Evolutionary conservation across 129 eudicot genomes (phyloP).

Genomic region (Pseudognaphalium luteoalbum): DNA sequence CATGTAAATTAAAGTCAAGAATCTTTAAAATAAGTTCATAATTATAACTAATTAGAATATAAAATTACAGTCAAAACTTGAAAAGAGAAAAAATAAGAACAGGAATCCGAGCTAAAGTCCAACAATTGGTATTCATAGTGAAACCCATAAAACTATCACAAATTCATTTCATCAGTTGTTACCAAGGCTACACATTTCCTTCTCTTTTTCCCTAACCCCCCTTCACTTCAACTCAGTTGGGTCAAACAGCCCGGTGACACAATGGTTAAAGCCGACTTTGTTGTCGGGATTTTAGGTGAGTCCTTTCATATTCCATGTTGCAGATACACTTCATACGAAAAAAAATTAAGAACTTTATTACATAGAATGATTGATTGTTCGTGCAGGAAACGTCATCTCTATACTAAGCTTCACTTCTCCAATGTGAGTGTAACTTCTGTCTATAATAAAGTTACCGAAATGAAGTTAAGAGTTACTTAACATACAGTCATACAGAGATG

Average conservation of each 20-base stretch:
- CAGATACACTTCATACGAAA: not conserved
- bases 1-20: slow-evolving; percentile 21
- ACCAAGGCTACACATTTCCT: slow-evolving; percentile 9
- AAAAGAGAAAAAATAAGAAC: slow-evolving; percentile 10
- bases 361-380: slow-evolving; percentile 4
- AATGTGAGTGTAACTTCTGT: slow-evolving; percentile 28
- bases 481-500: not conserved
- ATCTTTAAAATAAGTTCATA: not conserved
- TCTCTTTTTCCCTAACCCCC: slow-evolving; percentile 4
- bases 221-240: not conserved
- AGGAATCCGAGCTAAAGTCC: slow-evolving; percentile 38
- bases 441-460: not conserved
- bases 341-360: not conserved
- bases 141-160: slow-evolving; percentile 29
- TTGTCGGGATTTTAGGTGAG: slow-evolving; percentile 36
- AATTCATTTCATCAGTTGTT: slow-evolving; percentile 24
- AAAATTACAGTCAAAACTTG: slow-evolving; percentile 11
- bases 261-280: slow-evolving; percentile 34
- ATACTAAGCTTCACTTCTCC: slow-evolving; percentile 36
- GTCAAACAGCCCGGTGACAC: slow-evolving; percentile 3
- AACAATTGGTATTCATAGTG: slow-evolving; percentile 25
- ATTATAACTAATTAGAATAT: not conserved
- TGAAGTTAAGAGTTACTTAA: not conserved
- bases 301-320: not conserved
- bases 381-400: slow-evolving; percentile 37